Evolutionary conservation across 73 alveolate genomes (phyloP).

Genomic region (Tetrahymena malaccensis): DNA sequence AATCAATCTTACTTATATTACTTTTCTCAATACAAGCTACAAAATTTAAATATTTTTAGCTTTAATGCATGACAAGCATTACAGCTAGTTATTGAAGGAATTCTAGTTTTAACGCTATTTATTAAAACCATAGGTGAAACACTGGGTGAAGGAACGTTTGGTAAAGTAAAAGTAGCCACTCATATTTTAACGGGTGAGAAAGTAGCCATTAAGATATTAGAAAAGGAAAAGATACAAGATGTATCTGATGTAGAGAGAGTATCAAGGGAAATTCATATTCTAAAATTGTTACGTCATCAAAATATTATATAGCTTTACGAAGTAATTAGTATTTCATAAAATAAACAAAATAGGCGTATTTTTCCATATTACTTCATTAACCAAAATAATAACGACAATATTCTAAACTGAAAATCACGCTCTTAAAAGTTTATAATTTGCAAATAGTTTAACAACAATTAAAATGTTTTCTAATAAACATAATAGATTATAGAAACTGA

Average conservation of each 20-base stretch:
- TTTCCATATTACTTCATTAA: neutral
- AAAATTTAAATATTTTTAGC: neutral
- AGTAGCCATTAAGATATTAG: conserved; percentile 41
- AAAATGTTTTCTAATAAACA: conserved; percentile 14
- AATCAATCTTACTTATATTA: neutral
- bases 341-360: neutral
- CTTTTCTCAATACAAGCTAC: neutral
- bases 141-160: conserved; percentile 42
- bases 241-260: conserved; percentile 36
- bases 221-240: conserved; percentile 25
- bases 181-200: conserved; percentile 15
- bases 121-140: conserved; percentile 1
- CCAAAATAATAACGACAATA: neutral
- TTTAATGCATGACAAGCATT: neutral
- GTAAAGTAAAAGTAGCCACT: conserved; percentile 24
- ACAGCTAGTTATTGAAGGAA: neutral
- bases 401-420: neutral
- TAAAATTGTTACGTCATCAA: conserved; percentile 23
- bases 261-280: conserved; percentile 17
- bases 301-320: conserved; percentile 24
- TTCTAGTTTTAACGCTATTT: neutral
- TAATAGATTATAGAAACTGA: conserved; percentile 70
- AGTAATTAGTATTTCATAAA: neutral
- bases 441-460: too few relatives aligned
- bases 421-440: neutral